phyloP scores from a whole-genome alignment of 2,329 filamentous ascomycete species.

The Sporothrix humicola region DNA sequence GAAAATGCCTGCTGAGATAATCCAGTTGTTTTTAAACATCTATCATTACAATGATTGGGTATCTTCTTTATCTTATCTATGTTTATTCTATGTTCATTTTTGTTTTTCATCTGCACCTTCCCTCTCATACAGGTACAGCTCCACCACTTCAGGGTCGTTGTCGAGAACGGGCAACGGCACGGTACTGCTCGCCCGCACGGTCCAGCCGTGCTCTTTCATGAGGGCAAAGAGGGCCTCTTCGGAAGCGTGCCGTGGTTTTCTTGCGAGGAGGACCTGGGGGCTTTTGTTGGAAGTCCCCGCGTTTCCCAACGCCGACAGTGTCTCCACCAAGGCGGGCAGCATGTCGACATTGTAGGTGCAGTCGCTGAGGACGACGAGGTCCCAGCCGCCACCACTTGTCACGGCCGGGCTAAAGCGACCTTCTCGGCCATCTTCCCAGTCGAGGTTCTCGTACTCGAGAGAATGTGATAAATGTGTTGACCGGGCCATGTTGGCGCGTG shows the following conservation, averaged over 20 bases:
- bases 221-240: constrained; percentile 57
- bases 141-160: constrained; percentile 53
- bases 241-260: constrained; percentile 61
- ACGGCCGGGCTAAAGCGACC: constrained; percentile 53
- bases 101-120: too few species aligned
- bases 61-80: background rate
- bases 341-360: constrained; percentile 67
- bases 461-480: constrained; percentile 23
- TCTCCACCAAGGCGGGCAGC: constrained; percentile 59
- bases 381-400: constrained; percentile 52
- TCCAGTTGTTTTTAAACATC: background rate
- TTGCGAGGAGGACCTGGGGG: constrained; percentile 56
- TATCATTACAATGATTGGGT: background rate
- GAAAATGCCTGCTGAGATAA: background rate
- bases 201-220: constrained; percentile 55
- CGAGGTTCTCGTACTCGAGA: constrained; percentile 60
- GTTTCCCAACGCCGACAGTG: constrained; percentile 56
- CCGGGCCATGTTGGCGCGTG: constrained; percentile 53
- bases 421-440: constrained; percentile 60
- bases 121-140: constrained; percentile 59
- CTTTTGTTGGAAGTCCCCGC: constrained; percentile 32
- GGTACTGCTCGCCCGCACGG: constrained; percentile 48
- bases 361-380: constrained; percentile 62
- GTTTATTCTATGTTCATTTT: background rate
- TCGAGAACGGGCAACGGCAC: constrained; percentile 56